Evolutionary conservation across 2,329 filamentous ascomycete genomes (phyloP).

Genomic region (Arthrobotrys megalospora): DNA sequence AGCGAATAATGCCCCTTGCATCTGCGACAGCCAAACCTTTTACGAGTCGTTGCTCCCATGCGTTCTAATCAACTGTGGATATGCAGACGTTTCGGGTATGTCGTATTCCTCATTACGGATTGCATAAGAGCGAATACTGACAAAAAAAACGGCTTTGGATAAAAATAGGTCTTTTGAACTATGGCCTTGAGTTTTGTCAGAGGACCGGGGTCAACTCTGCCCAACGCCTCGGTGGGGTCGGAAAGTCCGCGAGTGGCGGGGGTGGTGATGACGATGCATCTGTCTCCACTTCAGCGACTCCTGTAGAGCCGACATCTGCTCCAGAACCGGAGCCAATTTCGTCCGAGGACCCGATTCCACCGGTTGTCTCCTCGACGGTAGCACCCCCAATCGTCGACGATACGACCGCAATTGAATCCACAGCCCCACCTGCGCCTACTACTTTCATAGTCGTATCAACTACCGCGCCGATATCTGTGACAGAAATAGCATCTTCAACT

Average conservation of each 20-base stretch:
- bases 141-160: background rate
- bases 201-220: constrained; percentile 42
- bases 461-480: background rate
- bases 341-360: constrained; percentile 4
- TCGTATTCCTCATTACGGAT: background rate
- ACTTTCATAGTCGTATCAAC: background rate
- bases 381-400: background rate
- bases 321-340: constrained; percentile 20
- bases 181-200: constrained; percentile 44
- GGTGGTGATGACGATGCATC: constrained; percentile 2
- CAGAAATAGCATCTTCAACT: background rate
- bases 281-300: constrained; percentile 15
- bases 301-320: constrained; percentile 17
- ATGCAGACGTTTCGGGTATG: constrained; percentile 44
- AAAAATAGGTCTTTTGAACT: constrained; percentile 43
- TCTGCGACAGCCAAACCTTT: constrained; percentile 48
- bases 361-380: background rate
- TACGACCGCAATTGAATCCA: background rate
- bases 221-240: constrained; percentile 25
- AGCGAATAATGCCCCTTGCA: constrained; percentile 34
- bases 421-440: background rate
- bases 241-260: constrained; percentile 26
- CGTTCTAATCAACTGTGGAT: constrained; percentile 42
- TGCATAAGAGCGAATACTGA: constrained; percentile 25
- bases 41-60: constrained; percentile 46